phyloP scores from a whole-genome alignment of 225 moss, liverwort and hornwort species.

The Polytrichum formosum region DNA sequence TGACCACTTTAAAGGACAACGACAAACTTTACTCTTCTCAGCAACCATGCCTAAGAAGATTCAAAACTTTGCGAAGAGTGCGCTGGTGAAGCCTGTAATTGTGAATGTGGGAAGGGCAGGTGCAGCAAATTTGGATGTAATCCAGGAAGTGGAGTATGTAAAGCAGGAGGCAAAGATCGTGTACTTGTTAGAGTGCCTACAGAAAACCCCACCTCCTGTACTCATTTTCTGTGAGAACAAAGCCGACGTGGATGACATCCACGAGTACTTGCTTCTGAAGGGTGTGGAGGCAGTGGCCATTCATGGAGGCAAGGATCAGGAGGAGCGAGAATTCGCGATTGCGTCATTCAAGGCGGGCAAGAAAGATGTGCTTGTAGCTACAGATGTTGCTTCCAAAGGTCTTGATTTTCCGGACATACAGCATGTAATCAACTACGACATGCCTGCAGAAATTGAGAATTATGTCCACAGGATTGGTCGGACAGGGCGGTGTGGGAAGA shows the following conservation, averaged over 20 bases:
- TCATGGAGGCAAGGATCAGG: conserved; percentile 22
- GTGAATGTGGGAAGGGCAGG: conserved; percentile 26
- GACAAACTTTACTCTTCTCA: conserved; percentile 19
- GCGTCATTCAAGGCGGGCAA: conserved; percentile 17
- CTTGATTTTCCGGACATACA: conserved; percentile 23
- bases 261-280: conserved; percentile 20
- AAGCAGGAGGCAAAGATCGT: conserved; percentile 23
- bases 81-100: conserved; percentile 19
- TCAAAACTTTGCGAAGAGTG: conserved; percentile 26
- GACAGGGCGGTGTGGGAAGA: conserved; percentile 19
- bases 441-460: conserved; percentile 25
- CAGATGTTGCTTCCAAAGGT: conserved; percentile 21
- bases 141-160: conserved; percentile 23
- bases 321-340: conserved; percentile 18
- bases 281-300: conserved; percentile 24
- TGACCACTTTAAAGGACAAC: conserved; percentile 19
- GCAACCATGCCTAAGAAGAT: conserved; percentile 25
- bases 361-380: conserved; percentile 22
- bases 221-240: conserved; percentile 24
- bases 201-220: conserved; percentile 18
- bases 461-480: conserved; percentile 24
- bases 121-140: conserved; percentile 21
- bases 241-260: conserved; percentile 21
- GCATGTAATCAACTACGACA: conserved; percentile 24
- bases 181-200: conserved; percentile 20